These are phyloP conservation scores for Xylaria arbuscula DNA, from an alignment of 2,329 filamentous ascomycete genomes.

Conservation along the genomic window DNA sequence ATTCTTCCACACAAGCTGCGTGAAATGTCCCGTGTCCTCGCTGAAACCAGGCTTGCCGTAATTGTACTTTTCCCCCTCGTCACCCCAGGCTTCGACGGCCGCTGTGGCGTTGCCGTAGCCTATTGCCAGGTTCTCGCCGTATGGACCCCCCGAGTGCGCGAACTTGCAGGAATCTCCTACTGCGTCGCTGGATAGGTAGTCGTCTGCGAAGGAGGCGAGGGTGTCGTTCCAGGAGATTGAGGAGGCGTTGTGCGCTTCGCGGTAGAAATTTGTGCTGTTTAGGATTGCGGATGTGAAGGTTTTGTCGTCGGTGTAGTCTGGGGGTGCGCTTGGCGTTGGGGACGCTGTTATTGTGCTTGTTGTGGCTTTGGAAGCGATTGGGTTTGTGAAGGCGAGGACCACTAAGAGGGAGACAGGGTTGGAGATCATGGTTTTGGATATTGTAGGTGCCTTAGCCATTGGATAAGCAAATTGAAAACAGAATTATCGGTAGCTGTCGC, in stretches of 20 bases:
- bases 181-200: constrained; percentile 59
- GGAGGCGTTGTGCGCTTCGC: constrained; percentile 69
- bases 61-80: constrained; percentile 68
- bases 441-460: constrained; percentile 11
- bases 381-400: constrained; percentile 20
- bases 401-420: constrained; percentile 13
- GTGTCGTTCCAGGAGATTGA: constrained; percentile 73
- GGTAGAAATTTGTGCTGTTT: constrained; percentile 74
- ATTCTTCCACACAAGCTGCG: constrained; percentile 76
- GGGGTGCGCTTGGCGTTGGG: constrained; percentile 41
- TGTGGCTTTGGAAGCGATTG: constrained; percentile 17
- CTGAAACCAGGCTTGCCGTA: constrained; percentile 67
- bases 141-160: constrained; percentile 68
- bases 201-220: constrained; percentile 63
- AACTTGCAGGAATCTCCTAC: constrained; percentile 27
- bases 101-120: constrained; percentile 70
- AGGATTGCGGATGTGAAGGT: constrained; percentile 67
- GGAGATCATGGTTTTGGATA: neutral
- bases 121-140: constrained; percentile 79
- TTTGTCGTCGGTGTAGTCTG: constrained; percentile 50
- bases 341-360: constrained; percentile 44
- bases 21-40: constrained; percentile 75
- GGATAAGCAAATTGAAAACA: neutral
- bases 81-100: constrained; percentile 74
- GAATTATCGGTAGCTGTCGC: neutral